Base-by-base conservation (phyloP, 2,329 filamentous ascomycete species). In the Davidsoniella eucalypti region DNA sequence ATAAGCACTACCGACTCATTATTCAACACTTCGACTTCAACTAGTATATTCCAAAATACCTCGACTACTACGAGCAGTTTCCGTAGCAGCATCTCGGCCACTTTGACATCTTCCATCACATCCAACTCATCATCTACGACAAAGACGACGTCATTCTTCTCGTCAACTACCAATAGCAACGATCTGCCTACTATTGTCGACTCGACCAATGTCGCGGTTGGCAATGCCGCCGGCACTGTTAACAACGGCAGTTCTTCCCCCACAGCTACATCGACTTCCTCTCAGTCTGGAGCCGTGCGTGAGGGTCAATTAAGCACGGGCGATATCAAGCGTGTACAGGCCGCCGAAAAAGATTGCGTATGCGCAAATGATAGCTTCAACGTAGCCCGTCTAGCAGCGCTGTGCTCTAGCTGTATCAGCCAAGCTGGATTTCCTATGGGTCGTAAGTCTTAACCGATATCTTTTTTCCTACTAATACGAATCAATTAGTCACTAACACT, bases 311-410 rank as follows among this genome's bases (percentile, higher is more conserved):
- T 55, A n/a, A 52, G 55, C 17, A 50, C 56, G 3, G 43, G 56
- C 3, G 56, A 53, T 48, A 57, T 55, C 16, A 53, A 53, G 47
- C 37, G 50, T 7, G 54, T 54, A 25, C 56, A 57, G 29, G 55
- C 57, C 14, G 58, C 58, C 1, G 66, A 68, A 51, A 56, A 58
- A 47, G 54, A 59, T 12, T 68, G 66, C 47, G 62, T 66, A 3
- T 68, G 66, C 47, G 47, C 54, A 6, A 67, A 68, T 47, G 55
- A 57, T 49, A 68, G 66, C 55, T 68, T 68, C 47, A 58, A 68
- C 43, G 66, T 68, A 10, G 57, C 61, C 33, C 54, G 57, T 37
- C 54, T 68, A n/a, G 61, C 64, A 5, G 64, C 59, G 1, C 55
- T 67, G 7, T 68, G 66, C 39, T 58, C 65, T 16, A 63, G 64